Conservation (phyloP, 140 eudicot genomes). For the Flaveria floridana region DNA sequence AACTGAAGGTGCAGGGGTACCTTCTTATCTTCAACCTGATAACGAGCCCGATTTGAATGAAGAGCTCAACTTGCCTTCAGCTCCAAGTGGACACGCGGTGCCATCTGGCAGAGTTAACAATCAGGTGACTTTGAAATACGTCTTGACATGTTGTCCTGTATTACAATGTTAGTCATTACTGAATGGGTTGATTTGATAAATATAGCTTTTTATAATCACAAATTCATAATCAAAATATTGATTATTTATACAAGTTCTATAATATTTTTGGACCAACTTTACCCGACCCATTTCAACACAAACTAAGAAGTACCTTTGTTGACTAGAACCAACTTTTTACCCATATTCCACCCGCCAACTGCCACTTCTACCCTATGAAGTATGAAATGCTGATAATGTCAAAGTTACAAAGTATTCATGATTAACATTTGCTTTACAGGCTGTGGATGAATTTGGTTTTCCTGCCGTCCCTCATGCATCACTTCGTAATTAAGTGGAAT, state of each 20-base stretch:
- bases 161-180: slow-evolving; percentile 1
- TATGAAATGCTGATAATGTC: not conserved
- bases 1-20: slow-evolving; percentile 84
- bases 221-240: too few species aligned
- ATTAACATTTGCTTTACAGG: slow-evolving; percentile 39
- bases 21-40: slow-evolving; percentile 94
- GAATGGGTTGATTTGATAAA: slow-evolving; percentile 3
- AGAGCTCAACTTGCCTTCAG: slow-evolving; percentile 81
- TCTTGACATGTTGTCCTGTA: not conserved
- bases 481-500: slow-evolving; percentile 52
- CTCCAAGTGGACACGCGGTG: slow-evolving; percentile 65
- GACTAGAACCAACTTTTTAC: not conserved
- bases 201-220: too few species aligned
- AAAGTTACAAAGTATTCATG: not conserved
- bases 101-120: slow-evolving; percentile 65
- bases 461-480: slow-evolving; percentile 89
- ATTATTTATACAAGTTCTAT: too few species aligned
- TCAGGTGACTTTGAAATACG: slow-evolving; percentile 48
- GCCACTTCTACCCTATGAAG: not conserved
- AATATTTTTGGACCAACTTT: not conserved
- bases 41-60: slow-evolving; percentile 64
- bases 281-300: not conserved
- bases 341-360: not conserved
- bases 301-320: not conserved
- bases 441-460: slow-evolving; percentile 80